phyloP scores from a whole-genome alignment of 306 rosid genomes.

The Astragalus membranaceus region DNA sequence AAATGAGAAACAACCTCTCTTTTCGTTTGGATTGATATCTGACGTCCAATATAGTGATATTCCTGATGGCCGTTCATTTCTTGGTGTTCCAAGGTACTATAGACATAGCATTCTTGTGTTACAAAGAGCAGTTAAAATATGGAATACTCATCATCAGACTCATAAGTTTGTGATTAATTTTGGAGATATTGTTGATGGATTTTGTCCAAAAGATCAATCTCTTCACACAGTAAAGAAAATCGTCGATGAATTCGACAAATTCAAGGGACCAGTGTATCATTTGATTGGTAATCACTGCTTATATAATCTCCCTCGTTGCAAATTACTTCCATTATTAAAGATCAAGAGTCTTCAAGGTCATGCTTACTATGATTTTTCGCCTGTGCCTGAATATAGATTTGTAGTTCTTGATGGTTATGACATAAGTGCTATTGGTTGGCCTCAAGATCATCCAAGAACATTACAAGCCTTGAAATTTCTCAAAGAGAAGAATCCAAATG shows the following conservation, averaged over 20 bases:
- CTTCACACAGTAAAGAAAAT: slow-evolving; percentile 46
- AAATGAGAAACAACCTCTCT: slow-evolving; percentile 49
- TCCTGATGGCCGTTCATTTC: slow-evolving; percentile 77
- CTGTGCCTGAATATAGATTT: slow-evolving; percentile 58
- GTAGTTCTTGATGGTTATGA: slow-evolving; percentile 83
- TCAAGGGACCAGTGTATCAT: slow-evolving; percentile 67
- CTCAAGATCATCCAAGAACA: slow-evolving; percentile 60
- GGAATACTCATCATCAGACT: slow-evolving; percentile 52
- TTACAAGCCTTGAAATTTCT: slow-evolving; percentile 58
- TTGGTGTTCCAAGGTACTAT: slow-evolving; percentile 83
- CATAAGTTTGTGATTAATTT: slow-evolving; percentile 64
- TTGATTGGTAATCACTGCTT: slow-evolving; percentile 94
- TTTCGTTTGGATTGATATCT: slow-evolving; percentile 80
- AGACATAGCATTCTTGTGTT: slow-evolving; percentile 68
- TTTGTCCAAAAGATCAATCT: slow-evolving; percentile 76
- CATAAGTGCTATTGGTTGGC: slow-evolving; percentile 90
- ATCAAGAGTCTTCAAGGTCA: slow-evolving; percentile 34
- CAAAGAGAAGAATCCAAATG: slow-evolving; percentile 63
- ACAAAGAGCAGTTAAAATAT: slow-evolving; percentile 65
- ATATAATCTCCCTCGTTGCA: slow-evolving; percentile 77
- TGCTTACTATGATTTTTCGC: slow-evolving; percentile 85
- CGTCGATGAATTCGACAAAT: slow-evolving; percentile 47
- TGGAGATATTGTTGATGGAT: slow-evolving; percentile 91
- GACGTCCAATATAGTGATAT: slow-evolving; percentile 91
- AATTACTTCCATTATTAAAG: slow-evolving; percentile 68